Evolutionary conservation across 139 green algal species (phyloP).

Genomic region (Coelastrella sp.): DNA sequence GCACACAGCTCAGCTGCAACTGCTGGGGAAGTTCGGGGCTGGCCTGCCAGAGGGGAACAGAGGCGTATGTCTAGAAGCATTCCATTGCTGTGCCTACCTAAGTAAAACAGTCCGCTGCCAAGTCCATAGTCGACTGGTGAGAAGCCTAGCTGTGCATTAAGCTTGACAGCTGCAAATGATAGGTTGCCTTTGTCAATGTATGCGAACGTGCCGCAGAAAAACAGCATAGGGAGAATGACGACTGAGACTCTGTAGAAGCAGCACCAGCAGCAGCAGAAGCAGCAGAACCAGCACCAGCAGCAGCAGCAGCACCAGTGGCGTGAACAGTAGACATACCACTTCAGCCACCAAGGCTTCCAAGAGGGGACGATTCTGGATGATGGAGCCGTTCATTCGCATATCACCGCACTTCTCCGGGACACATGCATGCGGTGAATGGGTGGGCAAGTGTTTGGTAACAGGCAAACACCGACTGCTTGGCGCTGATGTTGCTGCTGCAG

Average conservation of each 20-base stretch:
- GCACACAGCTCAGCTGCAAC: neutral
- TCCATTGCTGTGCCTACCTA: neutral
- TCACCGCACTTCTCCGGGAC: no score
- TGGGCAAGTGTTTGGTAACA: no score
- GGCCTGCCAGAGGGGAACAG: neutral
- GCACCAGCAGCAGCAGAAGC: no score
- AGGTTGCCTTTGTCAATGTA: neutral
- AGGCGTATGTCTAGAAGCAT: neutral
- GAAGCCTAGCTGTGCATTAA: neutral
- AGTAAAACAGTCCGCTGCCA: neutral
- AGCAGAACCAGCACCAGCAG: neutral
- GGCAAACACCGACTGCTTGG: no score
- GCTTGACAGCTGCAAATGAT: slow-evolving; percentile 1
- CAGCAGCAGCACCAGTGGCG: no score
- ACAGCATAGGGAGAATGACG: slow-evolving; percentile 10
- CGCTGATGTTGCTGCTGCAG: no score
- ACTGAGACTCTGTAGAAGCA: slow-evolving; percentile 6
- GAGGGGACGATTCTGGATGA: neutral
- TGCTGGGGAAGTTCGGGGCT: neutral
- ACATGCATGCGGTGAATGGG: no score
- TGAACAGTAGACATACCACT: neutral
- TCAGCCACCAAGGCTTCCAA: no score
- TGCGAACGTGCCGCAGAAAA: neutral
- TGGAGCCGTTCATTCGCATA: neutral
- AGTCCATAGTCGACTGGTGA: neutral